Conservation (phyloP, 2,329 filamentous ascomycete genomes). For the Fusarium mexicanum region DNA sequence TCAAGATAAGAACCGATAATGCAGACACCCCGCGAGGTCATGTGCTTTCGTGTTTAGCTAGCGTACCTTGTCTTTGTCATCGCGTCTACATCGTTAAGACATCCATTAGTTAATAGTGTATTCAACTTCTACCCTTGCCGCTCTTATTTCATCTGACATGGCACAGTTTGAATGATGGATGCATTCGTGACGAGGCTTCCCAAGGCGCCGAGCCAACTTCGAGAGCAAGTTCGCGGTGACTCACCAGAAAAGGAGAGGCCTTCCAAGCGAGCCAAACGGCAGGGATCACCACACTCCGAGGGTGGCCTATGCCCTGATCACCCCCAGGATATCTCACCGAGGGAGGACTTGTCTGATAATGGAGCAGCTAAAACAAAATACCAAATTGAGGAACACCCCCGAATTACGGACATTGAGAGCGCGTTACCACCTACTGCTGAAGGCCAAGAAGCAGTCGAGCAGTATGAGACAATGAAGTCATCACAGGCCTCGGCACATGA, state of each 20-base stretch:
- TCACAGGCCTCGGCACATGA: conserved; percentile 56
- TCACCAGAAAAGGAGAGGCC: conserved; percentile 36
- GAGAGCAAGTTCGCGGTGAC: conserved; percentile 11
- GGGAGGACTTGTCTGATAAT: conserved; percentile 6
- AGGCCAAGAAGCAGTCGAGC: conserved; percentile 77
- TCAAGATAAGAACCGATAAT: background rate
- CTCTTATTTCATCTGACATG: conserved; percentile 9
- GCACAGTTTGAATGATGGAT: conserved; percentile 47
- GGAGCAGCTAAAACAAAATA: conserved; percentile 33
- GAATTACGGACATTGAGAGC: conserved; percentile 52
- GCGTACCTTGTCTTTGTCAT: conserved; percentile 22
- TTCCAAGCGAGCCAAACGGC: conserved; percentile 46
- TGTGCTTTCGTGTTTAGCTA: conserved; percentile 51
- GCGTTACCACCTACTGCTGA: conserved; percentile 74
- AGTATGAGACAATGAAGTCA: conserved; percentile 77
- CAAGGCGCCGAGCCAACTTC: conserved; percentile 22
- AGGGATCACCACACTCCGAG: conserved; percentile 36
- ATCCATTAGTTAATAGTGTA: background rate
- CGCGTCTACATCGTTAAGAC: conserved; percentile 24
- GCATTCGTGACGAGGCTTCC: conserved; percentile 49
- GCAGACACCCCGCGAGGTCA: conserved; percentile 42
- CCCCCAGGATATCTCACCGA: conserved; percentile 6
- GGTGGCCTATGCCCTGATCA: conserved; percentile 38
- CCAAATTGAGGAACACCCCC: conserved; percentile 21
- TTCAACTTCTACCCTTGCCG: background rate